These are phyloP conservation scores for Pneumocystis sp. DNA, from an alignment of 1,139 yeast species.

Conservation along the genomic window DNA sequence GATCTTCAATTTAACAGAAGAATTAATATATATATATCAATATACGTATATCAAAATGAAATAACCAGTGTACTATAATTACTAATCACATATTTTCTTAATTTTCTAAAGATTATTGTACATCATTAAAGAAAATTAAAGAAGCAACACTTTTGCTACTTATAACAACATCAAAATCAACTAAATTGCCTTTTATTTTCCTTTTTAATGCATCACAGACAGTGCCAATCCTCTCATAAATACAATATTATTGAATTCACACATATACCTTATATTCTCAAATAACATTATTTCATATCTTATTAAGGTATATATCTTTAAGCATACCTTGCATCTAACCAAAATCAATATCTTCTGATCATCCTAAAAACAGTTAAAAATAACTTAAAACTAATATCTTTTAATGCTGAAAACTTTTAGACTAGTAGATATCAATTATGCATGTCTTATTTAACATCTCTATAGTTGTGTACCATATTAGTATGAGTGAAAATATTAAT, in stretches of 20 bases:
- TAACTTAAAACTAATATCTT: neutral
- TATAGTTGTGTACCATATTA: neutral
- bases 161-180: neutral
- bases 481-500: neutral
- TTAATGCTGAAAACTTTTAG: neutral
- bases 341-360: neutral
- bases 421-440: neutral
- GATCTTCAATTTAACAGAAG: neutral
- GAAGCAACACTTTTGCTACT: neutral
- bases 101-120: neutral
- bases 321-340: neutral
- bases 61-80: neutral
- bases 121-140: neutral
- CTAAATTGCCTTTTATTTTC: neutral
- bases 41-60: neutral
- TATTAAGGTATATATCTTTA: neutral
- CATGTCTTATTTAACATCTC: neutral
- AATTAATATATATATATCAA: neutral
- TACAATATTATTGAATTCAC: neutral
- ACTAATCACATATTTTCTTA: neutral
- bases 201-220: neutral
- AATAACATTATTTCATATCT: neutral
- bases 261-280: neutral
- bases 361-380: neutral
- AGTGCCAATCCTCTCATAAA: neutral